Base-by-base conservation (phyloP, 495 filamentous ascomycete genomes). In the Pseudoneurospora amorphoporcata region DNA sequence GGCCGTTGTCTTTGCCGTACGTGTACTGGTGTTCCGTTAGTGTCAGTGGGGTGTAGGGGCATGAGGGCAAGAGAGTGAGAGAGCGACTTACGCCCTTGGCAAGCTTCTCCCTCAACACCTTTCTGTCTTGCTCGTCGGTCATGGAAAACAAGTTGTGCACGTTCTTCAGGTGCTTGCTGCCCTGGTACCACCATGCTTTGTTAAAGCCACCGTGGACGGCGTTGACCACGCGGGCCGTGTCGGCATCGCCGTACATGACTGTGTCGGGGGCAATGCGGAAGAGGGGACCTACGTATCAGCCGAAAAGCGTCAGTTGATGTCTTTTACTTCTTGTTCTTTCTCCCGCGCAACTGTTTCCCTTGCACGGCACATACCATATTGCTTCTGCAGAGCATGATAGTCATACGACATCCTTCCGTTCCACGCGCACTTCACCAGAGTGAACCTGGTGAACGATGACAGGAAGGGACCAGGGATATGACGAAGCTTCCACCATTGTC, bases 161-260 rank as follows among this genome's bases (percentile, higher is more conserved):
- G 35, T 79, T 78, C 8, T 80, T 81, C 38, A 82, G 39, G 3
- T 4, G 78, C 14, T 81, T 79, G 12, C 79, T 73, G 3, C 77
- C 76, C 12, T 78, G 75, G 76, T 85, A 86, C 79, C 79, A 84
- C 35, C 68, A 69, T n/a, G 78, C 73, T 74, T 82, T 78, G 12
- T 40, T 40, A 72, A 40, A 40, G 39, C 39, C 39, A 12, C 39
- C 39, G 39, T 9, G 39, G 39, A 40, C 10, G 39, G 39, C 39
- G 39, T 40, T 40, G 39, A 40, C 39, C 12, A 83, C 84, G 10
- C 74, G 39, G 45, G 39, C 80, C 81, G 83, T 76, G 68, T 84
- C 83, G 8, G 84, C 81, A 68, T 87, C 86, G 45, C 78, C 76
- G 4, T 81, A 83, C 47, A 84, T 73, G 39, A 87, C 76, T 19